phyloP scores from a whole-genome alignment of 495 filamentous ascomycete genomes.

The Penicillium daleae region DNA sequence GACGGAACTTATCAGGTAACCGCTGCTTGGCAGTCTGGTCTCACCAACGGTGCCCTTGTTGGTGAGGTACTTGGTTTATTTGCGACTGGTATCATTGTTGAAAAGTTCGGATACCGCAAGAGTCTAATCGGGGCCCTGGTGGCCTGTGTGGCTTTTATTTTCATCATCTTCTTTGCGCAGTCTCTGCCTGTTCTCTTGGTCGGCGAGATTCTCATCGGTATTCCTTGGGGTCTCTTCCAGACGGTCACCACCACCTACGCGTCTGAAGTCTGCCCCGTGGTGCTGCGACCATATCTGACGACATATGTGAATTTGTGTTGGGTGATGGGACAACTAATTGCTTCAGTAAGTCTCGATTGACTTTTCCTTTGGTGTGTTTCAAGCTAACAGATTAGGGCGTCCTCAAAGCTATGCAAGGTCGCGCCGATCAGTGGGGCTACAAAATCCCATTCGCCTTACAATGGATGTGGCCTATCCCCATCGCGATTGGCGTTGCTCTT shows the following conservation, averaged over 20 bases:
- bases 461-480: slow-evolving; percentile 80
- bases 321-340: slow-evolving; percentile 72
- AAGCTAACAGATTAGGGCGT: slow-evolving; percentile 7
- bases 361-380: background rate
- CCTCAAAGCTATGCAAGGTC: slow-evolving; percentile 29
- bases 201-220: slow-evolving; percentile 71
- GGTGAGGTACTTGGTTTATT: slow-evolving; percentile 69
- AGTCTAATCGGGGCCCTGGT: slow-evolving; percentile 62
- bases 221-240: slow-evolving; percentile 81
- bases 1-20: slow-evolving; percentile 42
- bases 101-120: slow-evolving; percentile 63
- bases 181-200: slow-evolving; percentile 63
- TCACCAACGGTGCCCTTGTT: slow-evolving; percentile 58
- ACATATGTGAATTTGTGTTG: slow-evolving; percentile 83
- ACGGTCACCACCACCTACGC: slow-evolving; percentile 78
- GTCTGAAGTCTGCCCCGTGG: slow-evolving; percentile 76
- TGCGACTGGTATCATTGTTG: slow-evolving; percentile 65
- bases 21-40: slow-evolving; percentile 63
- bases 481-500: slow-evolving; percentile 68
- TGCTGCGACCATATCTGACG: slow-evolving; percentile 70
- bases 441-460: slow-evolving; percentile 71
- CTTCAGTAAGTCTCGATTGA: slow-evolving; percentile 43
- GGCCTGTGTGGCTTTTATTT: slow-evolving; percentile 55
- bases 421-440: slow-evolving; percentile 64
- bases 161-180: slow-evolving; percentile 76